Conservation (phyloP, 352 stramenopile genomes). For the Sclerospora graminicola region DNA sequence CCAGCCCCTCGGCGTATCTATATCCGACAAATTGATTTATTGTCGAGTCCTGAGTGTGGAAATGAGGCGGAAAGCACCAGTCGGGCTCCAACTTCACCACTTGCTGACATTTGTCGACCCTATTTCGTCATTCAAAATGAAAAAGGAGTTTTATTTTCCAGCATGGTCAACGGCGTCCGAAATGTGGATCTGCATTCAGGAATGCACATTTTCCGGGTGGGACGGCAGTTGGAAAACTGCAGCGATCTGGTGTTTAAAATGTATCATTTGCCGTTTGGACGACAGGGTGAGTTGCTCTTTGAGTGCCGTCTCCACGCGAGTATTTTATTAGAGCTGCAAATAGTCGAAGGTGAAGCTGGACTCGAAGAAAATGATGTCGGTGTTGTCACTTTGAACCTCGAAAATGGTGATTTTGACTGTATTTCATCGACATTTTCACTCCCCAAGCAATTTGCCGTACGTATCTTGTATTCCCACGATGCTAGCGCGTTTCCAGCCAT, state of each 20-base stretch:
- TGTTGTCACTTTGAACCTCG: conserved; percentile 38
- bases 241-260: conserved; percentile 73
- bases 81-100: conserved; percentile 2
- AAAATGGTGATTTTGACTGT: conserved; percentile 75
- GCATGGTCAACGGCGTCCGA: conserved; percentile 71
- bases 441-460: conserved; percentile 53
- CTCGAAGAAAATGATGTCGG: conserved; percentile 24
- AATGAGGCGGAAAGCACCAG: conserved; percentile 1
- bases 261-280: conserved; percentile 82
- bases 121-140: conserved; percentile 85
- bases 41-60: conserved; percentile 20
- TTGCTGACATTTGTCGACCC: conserved; percentile 39
- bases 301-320: conserved; percentile 63
- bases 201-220: conserved; percentile 55
- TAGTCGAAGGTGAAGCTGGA: conserved; percentile 12
- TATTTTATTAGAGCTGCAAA: conserved; percentile 57
- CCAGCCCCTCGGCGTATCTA: conserved; percentile 61
- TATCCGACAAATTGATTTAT: conserved; percentile 66
- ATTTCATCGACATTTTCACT: conserved; percentile 61
- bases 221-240: conserved; percentile 46
- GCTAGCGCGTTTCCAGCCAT: conserved; percentile 39
- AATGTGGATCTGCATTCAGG: conserved; percentile 47
- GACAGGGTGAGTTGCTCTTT: conserved; percentile 74
- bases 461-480: conserved; percentile 43
- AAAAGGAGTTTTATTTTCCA: conserved; percentile 80